Percentiles rank a stretch among this genome's conserved stretches.
Evolutionary conservation across 805 yeast genomes (phyloP).

Genomic region (Yarrowia keelungensis): DNA sequence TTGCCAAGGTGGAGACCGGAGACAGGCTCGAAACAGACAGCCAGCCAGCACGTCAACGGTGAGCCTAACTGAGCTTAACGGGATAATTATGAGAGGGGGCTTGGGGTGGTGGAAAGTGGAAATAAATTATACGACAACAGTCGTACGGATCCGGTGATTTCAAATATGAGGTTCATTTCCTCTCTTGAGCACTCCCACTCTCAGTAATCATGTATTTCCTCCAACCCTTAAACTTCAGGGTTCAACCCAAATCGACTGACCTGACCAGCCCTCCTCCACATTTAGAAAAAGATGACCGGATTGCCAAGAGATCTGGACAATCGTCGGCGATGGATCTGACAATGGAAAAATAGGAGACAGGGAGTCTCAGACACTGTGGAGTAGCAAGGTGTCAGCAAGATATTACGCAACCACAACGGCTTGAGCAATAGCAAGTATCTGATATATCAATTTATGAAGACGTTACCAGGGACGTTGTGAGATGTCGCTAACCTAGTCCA

Average conservation of each 20-base stretch:
- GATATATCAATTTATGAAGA: too few relatives aligned
- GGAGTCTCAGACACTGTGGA: neutral
- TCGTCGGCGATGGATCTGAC: neutral
- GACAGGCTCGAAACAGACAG: constrained; percentile 1
- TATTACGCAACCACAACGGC: too few relatives aligned
- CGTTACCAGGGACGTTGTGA: too few relatives aligned
- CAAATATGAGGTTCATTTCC: too few relatives aligned
- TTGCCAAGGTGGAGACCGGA: neutral
- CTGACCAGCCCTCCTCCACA: neutral
- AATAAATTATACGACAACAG: too few relatives aligned
- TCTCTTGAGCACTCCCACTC: too few relatives aligned
- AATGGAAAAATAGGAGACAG: neutral
- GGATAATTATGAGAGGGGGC: neutral
- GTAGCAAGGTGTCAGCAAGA: neutral
- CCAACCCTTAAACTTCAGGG: neutral
- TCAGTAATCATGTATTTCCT: too few relatives aligned
- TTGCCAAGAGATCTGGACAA: constrained; percentile 17
- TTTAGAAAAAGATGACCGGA: neutral
- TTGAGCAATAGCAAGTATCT: too few relatives aligned
- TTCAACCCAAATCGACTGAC: neutral
- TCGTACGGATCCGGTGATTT: too few relatives aligned
- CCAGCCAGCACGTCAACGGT: neutral
- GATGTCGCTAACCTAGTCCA: too few relatives aligned
- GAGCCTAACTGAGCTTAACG: neutral
- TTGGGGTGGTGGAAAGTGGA: neutral